Conservation (phyloP, 352 stramenopile genomes). For the Phytophthora citrophthora region DNA sequence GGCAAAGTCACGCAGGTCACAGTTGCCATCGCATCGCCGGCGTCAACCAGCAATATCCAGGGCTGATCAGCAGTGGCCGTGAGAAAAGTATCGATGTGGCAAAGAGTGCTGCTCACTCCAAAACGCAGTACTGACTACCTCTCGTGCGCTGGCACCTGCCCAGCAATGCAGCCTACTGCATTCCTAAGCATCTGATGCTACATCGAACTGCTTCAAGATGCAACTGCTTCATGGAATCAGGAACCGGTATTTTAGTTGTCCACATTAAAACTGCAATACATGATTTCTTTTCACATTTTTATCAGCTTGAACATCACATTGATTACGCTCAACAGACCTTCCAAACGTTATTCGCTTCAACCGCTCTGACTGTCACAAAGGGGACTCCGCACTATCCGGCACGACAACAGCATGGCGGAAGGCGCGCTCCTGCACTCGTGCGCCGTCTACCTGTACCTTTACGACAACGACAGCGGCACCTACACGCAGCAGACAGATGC, state of each 20-base stretch:
- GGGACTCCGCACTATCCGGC: slow-evolving; percentile 2
- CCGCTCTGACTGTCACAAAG: background rate
- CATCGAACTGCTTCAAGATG: too few species aligned
- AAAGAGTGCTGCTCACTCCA: slow-evolving; percentile 16
- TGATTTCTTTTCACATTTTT: background rate
- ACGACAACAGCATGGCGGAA: slow-evolving; percentile 39
- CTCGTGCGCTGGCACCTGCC: background rate
- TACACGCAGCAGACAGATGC: slow-evolving; percentile 70
- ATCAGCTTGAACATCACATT: background rate
- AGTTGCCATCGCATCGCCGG: background rate
- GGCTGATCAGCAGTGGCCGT: background rate
- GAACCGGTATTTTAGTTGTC: background rate
- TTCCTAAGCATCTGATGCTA: too few species aligned
- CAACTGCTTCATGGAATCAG: too few species aligned
- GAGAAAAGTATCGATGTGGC: slow-evolving; percentile 18
- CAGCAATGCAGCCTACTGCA: background rate
- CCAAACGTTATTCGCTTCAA: background rate
- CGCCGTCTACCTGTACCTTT: slow-evolving; percentile 76
- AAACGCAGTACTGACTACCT: background rate
- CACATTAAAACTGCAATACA: background rate
- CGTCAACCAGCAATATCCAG: slow-evolving; percentile 13
- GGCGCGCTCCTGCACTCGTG: slow-evolving; percentile 66
- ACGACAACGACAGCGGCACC: slow-evolving; percentile 50
- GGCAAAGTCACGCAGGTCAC: slow-evolving; percentile 1
- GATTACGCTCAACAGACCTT: slow-evolving; percentile 10